phyloP scores from a whole-genome alignment of 805 yeast genomes.

The Saturnispora besseyi region DNA sequence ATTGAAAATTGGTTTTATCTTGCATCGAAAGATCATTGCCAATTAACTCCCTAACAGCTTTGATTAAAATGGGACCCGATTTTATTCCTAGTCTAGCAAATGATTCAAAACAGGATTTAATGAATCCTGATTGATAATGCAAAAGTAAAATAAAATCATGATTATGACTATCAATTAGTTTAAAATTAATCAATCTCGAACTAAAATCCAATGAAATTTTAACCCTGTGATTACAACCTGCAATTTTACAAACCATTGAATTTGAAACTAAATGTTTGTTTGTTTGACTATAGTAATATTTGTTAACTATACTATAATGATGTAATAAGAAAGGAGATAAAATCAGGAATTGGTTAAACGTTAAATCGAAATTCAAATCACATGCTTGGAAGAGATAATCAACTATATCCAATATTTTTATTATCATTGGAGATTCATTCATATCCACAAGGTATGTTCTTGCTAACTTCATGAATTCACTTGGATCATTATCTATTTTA shows the following conservation, averaged over 20 bases:
- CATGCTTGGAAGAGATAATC: background rate
- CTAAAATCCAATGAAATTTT: conserved; percentile 1
- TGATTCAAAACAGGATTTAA: conserved; percentile 1
- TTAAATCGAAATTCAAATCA: background rate
- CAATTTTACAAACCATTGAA: conserved; percentile 1
- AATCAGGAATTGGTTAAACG: background rate
- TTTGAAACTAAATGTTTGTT: conserved; percentile 1
- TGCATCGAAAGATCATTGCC: background rate
- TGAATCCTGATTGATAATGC: background rate
- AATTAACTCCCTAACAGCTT: background rate
- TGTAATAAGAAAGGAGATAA: conserved; percentile 2
- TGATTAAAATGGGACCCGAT: background rate
- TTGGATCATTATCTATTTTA: background rate
- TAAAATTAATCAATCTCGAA: background rate
- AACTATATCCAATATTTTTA: background rate
- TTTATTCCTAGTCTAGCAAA: conserved; percentile 1
- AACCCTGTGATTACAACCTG: background rate
- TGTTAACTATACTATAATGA: background rate
- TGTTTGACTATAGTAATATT: background rate
- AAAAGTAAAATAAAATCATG: background rate
- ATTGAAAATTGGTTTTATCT: background rate
- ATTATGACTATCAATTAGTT: background rate
- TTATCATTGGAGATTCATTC: background rate
- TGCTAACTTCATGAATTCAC: background rate
- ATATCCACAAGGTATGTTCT: background rate